Evolutionary conservation across 352 stramenopile genomes (phyloP), one percentile per base, ranked within the genome.

Genomic region (Globisporangium megalacanthum): DNA sequence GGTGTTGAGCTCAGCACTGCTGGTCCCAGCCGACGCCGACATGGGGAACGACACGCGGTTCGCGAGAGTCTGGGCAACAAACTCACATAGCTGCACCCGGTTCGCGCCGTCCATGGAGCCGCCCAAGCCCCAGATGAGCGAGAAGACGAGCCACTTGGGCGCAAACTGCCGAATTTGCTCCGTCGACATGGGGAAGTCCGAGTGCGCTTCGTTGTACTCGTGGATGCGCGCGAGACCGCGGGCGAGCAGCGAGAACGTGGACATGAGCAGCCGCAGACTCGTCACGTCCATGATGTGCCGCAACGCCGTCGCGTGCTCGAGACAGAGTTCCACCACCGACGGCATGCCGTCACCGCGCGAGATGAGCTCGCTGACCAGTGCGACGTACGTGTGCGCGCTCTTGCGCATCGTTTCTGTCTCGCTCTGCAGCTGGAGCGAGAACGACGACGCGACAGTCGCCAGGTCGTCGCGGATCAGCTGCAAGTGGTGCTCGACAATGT

Each of bases 171-270:
- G 78, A 67, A 99, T 94, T 69, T 99, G 96, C n/a, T 98, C 95
- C 41, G 86, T 81, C 1, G 79, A 83, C 92, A 99, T 98, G 0
- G 96, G 97, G 62, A 99, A 99, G 60, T 99, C 97, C 0, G 92
- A 91, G 64, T 99, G 97, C 46, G 92, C 94, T 75, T 99, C 97
- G 66, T 99, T 98, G 75, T 99, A 99, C 68, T 99, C 97, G 52
- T 97, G 89, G 25, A 98, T 96, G 36, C 97, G 73, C 35, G 77
- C 85, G 49, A 99, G 83, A 7, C 97, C 97, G 62, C 97, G 86
- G 20, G 88, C 66, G 47, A 99, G 70, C 46, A 99, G 75, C 19
- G 95, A 96, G 61, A 97, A 98, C 74, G 99, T 95, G 48, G 93
- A 99, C 68, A 97, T 94, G 15, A 99, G 70, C 33, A 99, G 70